These are phyloP conservation scores for Mediolabrus comicus DNA, from an alignment of 108 stramenopile genomes.

Conservation along the genomic window DNA sequence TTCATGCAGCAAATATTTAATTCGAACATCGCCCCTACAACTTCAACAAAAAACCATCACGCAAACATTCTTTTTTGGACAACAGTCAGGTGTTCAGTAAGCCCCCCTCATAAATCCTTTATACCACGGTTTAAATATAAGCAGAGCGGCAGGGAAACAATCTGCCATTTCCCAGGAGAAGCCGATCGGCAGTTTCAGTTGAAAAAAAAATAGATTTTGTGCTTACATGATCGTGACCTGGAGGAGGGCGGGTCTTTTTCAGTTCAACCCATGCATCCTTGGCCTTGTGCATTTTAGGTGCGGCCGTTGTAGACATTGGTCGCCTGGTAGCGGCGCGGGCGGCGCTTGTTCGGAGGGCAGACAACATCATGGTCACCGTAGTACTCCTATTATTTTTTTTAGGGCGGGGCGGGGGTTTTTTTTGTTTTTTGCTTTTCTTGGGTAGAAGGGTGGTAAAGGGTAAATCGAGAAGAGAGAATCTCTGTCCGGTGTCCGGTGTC, in stretches of 20 bases:
- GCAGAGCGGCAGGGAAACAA: too few species aligned
- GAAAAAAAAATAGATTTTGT: background rate
- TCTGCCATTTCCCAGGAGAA: slow-evolving; percentile 21
- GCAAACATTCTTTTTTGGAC: too few species aligned
- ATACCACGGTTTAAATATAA: too few species aligned
- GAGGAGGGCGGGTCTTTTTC: slow-evolving; percentile 64
- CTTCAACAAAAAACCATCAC: too few species aligned
- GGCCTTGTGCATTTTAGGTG: slow-evolving; percentile 81
- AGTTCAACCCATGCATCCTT: slow-evolving; percentile 67
- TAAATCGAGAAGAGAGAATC: too few species aligned
- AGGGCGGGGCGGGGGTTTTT: background rate
- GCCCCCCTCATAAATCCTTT: too few species aligned
- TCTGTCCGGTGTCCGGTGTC: too few species aligned
- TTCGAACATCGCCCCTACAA: too few species aligned
- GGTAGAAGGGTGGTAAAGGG: too few species aligned
- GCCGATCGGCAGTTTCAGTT: background rate
- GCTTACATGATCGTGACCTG: slow-evolving; percentile 63
- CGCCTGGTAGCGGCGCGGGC: slow-evolving; percentile 41
- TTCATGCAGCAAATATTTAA: too few species aligned
- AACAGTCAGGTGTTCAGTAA: too few species aligned
- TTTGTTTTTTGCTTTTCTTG: too few species aligned
- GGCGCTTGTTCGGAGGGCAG: slow-evolving; percentile 5
- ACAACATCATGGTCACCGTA: slow-evolving; percentile 2
- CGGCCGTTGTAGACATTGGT: slow-evolving; percentile 50
- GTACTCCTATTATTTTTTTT: background rate